phyloP scores from a whole-genome alignment of 106 monocot species.

The Hemerocallis citrina region DNA sequence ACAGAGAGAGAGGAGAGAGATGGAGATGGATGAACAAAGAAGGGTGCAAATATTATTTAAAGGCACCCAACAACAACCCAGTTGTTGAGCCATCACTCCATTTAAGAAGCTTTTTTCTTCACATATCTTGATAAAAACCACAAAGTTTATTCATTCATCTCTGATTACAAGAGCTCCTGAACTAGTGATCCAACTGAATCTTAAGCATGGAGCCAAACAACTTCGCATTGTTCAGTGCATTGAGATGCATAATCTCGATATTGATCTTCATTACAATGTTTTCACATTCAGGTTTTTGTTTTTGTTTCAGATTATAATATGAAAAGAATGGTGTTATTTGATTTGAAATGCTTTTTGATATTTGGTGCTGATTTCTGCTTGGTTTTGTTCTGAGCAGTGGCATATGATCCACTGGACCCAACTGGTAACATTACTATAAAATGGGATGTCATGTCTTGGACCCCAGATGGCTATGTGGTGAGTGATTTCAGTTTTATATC shows the following conservation, averaged over 20 bases:
- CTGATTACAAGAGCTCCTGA: background rate
- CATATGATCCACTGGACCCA: conserved; percentile 80
- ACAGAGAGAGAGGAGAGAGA: background rate
- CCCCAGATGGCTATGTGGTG: conserved; percentile 77
- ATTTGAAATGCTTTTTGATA: background rate
- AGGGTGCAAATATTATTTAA: background rate
- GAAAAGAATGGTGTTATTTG: background rate
- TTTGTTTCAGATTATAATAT: background rate
- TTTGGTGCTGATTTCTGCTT: background rate
- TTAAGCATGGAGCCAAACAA: conserved; percentile 1
- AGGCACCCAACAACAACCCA: conserved; percentile 14
- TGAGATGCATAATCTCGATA: conserved; percentile 13
- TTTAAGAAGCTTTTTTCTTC: conserved; percentile 2
- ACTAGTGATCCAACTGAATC: conserved; percentile 9
- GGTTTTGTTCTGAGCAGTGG: conserved; percentile 28
- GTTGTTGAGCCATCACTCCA: conserved; percentile 29
- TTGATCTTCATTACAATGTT: conserved; percentile 22
- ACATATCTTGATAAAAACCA: conserved; percentile 13
- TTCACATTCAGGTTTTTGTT: conserved; percentile 30
- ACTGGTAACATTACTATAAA: conserved; percentile 70
- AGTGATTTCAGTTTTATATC: conserved; percentile 3
- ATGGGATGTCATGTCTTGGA: conserved; percentile 85
- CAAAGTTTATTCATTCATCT: background rate
- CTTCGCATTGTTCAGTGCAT: background rate
- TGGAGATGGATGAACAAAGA: background rate